Base-by-base conservation (phyloP, 2,329 filamentous ascomycete species). In the Torrubiella hemipterigena region DNA sequence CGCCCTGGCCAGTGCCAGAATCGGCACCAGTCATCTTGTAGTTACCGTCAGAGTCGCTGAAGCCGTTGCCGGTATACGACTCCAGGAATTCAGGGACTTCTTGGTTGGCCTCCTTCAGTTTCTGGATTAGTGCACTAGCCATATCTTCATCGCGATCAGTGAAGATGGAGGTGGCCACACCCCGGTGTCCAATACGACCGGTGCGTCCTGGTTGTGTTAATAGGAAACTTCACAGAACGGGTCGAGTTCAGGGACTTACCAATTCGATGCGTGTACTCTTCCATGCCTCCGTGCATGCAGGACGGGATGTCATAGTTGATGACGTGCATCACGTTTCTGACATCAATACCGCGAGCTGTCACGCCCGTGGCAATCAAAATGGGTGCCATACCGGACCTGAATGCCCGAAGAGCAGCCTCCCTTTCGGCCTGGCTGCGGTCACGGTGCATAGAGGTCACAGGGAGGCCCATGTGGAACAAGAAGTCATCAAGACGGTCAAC, bases 201-300 rank as follows among this genome's bases (percentile, higher is more conserved):
- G 91, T 98, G 38, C 91, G 87, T 39, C 91, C 81, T 85, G 37
- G 15, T 7, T 2, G 18, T 11, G 21, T 27, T 21, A 29, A 21
- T 31, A 2, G 23, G 11, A 8, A n/a, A n/a, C n/a, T n/a, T n/a
- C n/a, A 18, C 23, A 42, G 34, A 42, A 32, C 37, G 24, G 13
- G 22, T 29, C 41, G 24, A 15, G 15, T 37, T 45, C 25, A 29
- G 21, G 10, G 16, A 48, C 67, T 57, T 73, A 84, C 81, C 91
- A 50, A 96, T 96, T 10, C 91, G 84, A 50, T 98, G 91, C 17
- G 81, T 77, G 45, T 96, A 98, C 52, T 96, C 91, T 29, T 83
- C 77, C 34, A 95, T 93, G 3, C 87, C 89, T n/a, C 85, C 86
- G 43, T 89, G 69, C 1, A 74, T 63, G 26, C 65, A 58, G 5